Evolutionary conservation across 306 rosid species (phyloP).

Genomic region (Sphenostylis stenocarpa): DNA sequence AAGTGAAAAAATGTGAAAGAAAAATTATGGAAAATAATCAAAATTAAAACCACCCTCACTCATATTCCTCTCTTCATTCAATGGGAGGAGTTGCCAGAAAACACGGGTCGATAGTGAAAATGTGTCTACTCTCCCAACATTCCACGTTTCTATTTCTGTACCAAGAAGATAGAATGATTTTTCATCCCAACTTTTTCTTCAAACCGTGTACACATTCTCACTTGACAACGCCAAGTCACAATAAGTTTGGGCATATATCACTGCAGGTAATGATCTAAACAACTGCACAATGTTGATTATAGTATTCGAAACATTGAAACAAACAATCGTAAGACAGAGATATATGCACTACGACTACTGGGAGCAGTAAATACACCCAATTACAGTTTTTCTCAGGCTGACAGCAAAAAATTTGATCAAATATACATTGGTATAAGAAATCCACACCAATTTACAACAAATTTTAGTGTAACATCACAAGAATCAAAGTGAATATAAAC

Average conservation of each 20-base stretch:
- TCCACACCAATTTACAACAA: conserved; percentile 6
- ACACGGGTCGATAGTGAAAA: background rate
- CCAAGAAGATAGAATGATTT: background rate
- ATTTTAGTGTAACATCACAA: background rate
- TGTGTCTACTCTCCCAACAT: background rate
- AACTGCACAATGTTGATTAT: background rate
- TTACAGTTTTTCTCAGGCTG: background rate
- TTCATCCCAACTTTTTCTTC: background rate
- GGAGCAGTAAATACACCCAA: background rate
- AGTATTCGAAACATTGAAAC: background rate
- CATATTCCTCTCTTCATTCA: background rate
- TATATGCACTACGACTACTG: background rate
- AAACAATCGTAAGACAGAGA: background rate
- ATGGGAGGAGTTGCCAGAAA: background rate
- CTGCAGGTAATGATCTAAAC: background rate
- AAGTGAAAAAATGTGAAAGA: background rate
- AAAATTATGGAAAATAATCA: background rate
- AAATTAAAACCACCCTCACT: background rate
- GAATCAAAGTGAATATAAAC: background rate
- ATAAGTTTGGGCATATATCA: background rate
- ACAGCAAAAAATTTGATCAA: background rate
- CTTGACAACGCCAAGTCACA: background rate
- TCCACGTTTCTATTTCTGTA: background rate
- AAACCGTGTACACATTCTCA: background rate
- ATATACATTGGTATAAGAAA: background rate